Evolutionary conservation across 768 basidiomycete species (phyloP), one percentile per base, ranked within the genome.

Genomic region (Calocera cornea): DNA sequence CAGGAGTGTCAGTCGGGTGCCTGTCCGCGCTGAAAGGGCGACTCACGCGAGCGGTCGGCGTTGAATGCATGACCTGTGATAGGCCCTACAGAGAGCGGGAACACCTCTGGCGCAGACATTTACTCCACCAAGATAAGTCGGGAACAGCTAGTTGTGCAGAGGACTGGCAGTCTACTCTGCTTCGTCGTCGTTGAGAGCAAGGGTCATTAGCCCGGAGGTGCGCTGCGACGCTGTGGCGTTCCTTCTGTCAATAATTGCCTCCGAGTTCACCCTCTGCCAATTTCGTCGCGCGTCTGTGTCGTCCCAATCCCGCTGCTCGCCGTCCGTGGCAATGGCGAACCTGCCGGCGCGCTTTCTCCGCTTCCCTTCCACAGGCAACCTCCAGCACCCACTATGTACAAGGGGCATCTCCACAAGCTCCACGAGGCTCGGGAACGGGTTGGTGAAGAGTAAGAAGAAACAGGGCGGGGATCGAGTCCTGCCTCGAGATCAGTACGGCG

Each of bases 31-130:
- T 40, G 60, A 33, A 17, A 33, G 44, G 11, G 12, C 31, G 33
- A 83, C 91, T 77, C 72, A 97, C 95, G 89, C 69, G 80, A 82
- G 71, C 91, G 86, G 75, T 95, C 91, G 27, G 86, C 87, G 73
- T 86, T 95, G 84, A 98, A 98, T 1, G 92, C 83, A 76, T 97
- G 92, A 44, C 87, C 87, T 1, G 92, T 93, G 64, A 99, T 83
- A 34, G 95, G 92, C 0, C 83, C 83, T 73, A 91, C 86, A n/a
- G 89, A 82, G 60, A 97, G 81, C 65, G 83, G 83, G 76, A 84
- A 88, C 5, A 91, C 81, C 81, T 94, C 86, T 60, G 90, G 89
- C 34, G 84, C 76, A 77, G 91, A 84, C 86, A 86, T 86, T 63
- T 67, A 31, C 14, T 40, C 24, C 31, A 17, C 5, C 44, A 66